These are phyloP conservation scores for Colletotrichum salicis DNA, from an alignment of 2,329 filamentous ascomycete species.

Conservation along the genomic window DNA sequence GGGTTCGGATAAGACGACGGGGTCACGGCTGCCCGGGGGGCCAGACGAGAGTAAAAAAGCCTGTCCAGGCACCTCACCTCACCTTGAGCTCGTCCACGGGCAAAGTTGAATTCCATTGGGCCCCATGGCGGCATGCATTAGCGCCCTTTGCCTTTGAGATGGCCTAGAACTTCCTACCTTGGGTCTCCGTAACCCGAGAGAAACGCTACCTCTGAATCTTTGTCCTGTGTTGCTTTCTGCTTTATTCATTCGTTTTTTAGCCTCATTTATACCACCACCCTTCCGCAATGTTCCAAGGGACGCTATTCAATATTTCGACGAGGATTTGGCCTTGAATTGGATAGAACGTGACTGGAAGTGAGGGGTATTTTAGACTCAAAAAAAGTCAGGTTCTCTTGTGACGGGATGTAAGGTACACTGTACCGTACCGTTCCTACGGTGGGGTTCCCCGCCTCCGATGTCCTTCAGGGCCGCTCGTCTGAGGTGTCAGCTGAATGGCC, in stretches of 20 bases:
- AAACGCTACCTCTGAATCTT: neutral
- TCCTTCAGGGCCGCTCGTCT: neutral
- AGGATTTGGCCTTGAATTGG: neutral
- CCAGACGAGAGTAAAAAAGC: neutral
- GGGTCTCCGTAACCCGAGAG: neutral
- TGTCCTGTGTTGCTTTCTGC: neutral
- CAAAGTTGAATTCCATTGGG: conserved; percentile 16
- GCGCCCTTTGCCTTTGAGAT: conserved; percentile 4
- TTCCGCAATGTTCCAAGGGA: neutral
- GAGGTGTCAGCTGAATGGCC: neutral
- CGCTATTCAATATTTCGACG: neutral
- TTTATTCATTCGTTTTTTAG: neutral
- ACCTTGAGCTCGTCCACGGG: neutral
- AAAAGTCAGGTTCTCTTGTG: neutral
- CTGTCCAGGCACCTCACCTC: too few relatives aligned
- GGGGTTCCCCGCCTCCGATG: neutral
- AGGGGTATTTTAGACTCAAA: neutral
- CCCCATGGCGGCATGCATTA: conserved; percentile 17
- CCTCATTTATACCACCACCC: neutral
- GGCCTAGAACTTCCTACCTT: neutral
- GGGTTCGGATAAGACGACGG: conserved; percentile 23
- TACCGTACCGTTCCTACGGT: neutral
- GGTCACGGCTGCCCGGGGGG: neutral
- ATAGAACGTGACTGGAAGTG: neutral
- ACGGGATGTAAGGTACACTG: neutral